Evolutionary conservation across 2,329 filamentous ascomycete genomes (phyloP).

Genomic region (Talaromyces sp.): DNA sequence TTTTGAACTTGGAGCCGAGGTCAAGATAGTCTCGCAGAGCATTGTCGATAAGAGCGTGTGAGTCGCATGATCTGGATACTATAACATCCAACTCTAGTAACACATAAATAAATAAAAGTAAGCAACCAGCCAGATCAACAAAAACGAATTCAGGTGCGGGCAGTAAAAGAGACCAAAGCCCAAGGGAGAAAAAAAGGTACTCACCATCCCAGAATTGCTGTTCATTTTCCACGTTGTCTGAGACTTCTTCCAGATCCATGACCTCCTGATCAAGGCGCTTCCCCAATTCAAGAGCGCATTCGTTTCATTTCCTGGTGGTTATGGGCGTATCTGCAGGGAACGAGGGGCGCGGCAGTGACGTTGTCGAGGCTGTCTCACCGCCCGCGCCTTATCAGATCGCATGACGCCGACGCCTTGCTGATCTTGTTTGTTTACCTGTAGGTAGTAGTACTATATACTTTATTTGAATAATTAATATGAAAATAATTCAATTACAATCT

Average conservation of each 20-base stretch:
- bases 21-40: conserved; percentile 77
- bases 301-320: conserved; percentile 29
- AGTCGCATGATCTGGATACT: conserved; percentile 54
- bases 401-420: neutral
- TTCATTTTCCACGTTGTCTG: conserved; percentile 68
- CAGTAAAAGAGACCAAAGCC: neutral
- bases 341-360: conserved; percentile 12
- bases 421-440: neutral
- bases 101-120: neutral
- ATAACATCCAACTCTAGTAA: conserved; percentile 62
- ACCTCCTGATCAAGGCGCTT: conserved; percentile 34
- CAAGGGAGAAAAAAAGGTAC: conserved; percentile 16
- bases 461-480: too few relatives aligned
- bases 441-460: too few relatives aligned
- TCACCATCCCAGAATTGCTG: conserved; percentile 86
- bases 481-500: neutral
- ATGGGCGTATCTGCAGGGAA: conserved; percentile 15
- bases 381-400: conserved; percentile 9
- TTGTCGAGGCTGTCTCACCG: conserved; percentile 6
- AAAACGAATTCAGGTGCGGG: neutral
- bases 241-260: conserved; percentile 64
- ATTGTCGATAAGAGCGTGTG: conserved; percentile 72
- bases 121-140: neutral
- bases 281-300: conserved; percentile 20
- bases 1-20: conserved; percentile 69